Conservation (phyloP, 768 basidiomycete species). For the Termitomyces sp. region DNA sequence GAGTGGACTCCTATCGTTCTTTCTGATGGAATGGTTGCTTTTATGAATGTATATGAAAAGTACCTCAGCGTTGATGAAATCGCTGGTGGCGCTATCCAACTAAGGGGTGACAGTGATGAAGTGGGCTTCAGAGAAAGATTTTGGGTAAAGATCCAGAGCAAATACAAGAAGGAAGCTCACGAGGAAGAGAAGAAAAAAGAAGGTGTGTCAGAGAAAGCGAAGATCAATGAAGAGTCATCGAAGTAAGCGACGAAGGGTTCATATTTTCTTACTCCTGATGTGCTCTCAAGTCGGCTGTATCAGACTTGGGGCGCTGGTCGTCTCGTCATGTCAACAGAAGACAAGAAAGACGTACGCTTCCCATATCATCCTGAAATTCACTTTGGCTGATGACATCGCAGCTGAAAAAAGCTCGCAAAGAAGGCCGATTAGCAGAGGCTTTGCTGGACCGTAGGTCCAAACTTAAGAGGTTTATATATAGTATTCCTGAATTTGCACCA, state of each 20-base stretch:
- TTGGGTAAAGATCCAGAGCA: conserved; percentile 85
- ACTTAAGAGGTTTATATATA: conserved; percentile 66
- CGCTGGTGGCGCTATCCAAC: conserved; percentile 71
- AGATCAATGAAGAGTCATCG: conserved; percentile 66
- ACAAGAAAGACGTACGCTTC: conserved; percentile 63
- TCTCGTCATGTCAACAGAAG: conserved; percentile 60
- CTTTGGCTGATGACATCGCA: conserved; percentile 19
- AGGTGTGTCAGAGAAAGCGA: conserved; percentile 40
- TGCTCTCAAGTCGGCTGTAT: conserved; percentile 48
- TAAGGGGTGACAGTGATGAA: conserved; percentile 81
- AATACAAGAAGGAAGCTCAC: conserved; percentile 80
- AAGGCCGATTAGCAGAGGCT: conserved; percentile 77
- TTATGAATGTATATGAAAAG: conserved; percentile 87
- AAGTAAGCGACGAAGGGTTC: conserved; percentile 47
- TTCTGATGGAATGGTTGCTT: conserved; percentile 81
- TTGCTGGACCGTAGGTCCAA: conserved; percentile 77
- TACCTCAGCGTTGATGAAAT: conserved; percentile 83
- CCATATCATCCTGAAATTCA: background rate
- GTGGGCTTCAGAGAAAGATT: conserved; percentile 85
- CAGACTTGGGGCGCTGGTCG: conserved; percentile 86
- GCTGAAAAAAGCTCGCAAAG: conserved; percentile 75
- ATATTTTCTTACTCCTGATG: conserved; percentile 2
- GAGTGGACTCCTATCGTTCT: conserved; percentile 87
- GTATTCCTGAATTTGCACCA: background rate
- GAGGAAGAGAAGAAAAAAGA: conserved; percentile 75